phyloP scores from a whole-genome alignment of 345 rosid species.

The Boechera retrofracta region DNA sequence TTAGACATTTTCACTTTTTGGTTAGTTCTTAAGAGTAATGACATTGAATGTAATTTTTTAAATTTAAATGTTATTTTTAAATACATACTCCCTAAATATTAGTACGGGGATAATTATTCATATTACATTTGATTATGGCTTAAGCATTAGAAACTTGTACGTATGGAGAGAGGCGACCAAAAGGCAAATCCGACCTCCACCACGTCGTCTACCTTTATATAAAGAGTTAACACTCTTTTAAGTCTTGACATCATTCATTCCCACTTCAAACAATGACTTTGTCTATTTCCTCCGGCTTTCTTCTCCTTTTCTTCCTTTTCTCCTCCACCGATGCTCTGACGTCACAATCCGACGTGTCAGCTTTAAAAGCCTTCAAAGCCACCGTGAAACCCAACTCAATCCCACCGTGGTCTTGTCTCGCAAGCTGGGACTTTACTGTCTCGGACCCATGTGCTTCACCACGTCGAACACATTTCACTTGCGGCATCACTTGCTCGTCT shows the following conservation, averaged over 20 bases:
- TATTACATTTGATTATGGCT: too few species aligned
- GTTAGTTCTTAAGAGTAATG: too few species aligned
- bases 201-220: conserved; percentile 38
- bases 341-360: conserved; percentile 56
- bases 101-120: too few species aligned
- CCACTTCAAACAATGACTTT: conserved; percentile 33
- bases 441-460: conserved; percentile 72
- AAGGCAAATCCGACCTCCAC: conserved; percentile 41
- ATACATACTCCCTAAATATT: too few species aligned
- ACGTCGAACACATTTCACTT: conserved; percentile 70
- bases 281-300: conserved; percentile 10
- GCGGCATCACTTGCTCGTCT: conserved; percentile 65
- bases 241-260: conserved; percentile 39
- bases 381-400: conserved; percentile 60
- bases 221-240: conserved; percentile 21
- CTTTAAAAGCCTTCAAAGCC: conserved; percentile 66
- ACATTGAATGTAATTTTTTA: too few species aligned
- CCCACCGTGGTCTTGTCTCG: conserved; percentile 66
- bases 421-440: conserved; percentile 69
- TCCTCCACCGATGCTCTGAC: conserved; percentile 46
- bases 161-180: conserved; percentile 28
- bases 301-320: not conserved
- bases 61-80: too few species aligned
- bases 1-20: too few species aligned
- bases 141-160: not conserved